phyloP scores from a whole-genome alignment of 225 moss, liverwort and hornwort genomes.

The Bryum argenteum region DNA sequence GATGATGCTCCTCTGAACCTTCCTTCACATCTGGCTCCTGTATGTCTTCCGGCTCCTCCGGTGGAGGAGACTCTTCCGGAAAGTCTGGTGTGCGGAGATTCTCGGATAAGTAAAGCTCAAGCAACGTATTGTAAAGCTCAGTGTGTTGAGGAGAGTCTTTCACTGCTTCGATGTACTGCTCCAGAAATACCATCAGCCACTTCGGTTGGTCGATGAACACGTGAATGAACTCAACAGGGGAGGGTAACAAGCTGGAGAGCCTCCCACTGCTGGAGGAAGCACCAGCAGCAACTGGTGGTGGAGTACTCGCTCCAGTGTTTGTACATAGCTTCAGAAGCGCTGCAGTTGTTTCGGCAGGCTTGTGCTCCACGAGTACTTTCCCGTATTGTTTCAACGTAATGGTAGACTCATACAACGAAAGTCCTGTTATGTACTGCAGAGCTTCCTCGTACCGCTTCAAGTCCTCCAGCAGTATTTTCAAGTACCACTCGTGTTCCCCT shows the following conservation, averaged over 20 bases:
- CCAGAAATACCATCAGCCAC: slow-evolving; percentile 97
- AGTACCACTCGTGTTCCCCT: slow-evolving; percentile 93
- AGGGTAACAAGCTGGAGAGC: slow-evolving; percentile 59
- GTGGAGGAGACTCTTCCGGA: slow-evolving; percentile 40
- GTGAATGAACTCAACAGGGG: slow-evolving; percentile 92
- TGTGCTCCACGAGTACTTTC: slow-evolving; percentile 90
- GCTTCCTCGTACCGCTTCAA: slow-evolving; percentile 92
- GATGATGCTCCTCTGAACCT: slow-evolving; percentile 33
- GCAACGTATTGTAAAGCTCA: slow-evolving; percentile 90
- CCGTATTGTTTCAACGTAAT: slow-evolving; percentile 88
- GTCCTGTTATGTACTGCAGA: slow-evolving; percentile 85
- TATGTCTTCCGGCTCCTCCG: slow-evolving; percentile 49
- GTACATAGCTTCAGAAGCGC: slow-evolving; percentile 93
- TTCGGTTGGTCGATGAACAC: slow-evolving; percentile 90
- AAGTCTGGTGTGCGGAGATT: slow-evolving; percentile 75
- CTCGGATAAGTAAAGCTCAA: slow-evolving; percentile 96
- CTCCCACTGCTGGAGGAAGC: slow-evolving; percentile 49
- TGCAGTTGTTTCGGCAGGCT: slow-evolving; percentile 87
- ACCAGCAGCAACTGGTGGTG: slow-evolving; percentile 16
- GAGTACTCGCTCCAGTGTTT: slow-evolving; percentile 40
- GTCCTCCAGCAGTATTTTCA: slow-evolving; percentile 95
- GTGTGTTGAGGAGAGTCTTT: slow-evolving; percentile 78
- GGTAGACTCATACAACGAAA: slow-evolving; percentile 87
- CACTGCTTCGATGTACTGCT: slow-evolving; percentile 76
- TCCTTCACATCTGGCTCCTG: slow-evolving; percentile 42